Evolutionary conservation across 1,284 basidiomycete species (phyloP), one percentile per base, ranked within the genome.

Genomic region (Afroboletus lepidellus): DNA sequence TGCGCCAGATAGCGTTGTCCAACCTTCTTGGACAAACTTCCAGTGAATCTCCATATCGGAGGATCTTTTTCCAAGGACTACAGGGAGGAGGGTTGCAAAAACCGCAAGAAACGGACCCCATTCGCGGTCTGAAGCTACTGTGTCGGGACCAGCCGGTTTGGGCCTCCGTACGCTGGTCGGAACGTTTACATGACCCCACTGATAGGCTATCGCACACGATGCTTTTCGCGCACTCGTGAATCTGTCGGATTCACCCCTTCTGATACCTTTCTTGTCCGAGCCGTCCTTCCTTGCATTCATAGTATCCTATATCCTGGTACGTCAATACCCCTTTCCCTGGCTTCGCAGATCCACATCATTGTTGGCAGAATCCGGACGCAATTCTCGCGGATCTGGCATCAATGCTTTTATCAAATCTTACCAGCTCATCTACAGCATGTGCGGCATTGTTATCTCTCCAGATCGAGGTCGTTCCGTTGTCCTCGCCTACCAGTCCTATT

Each of bases 391-490:
- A 98, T 73, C 82, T 98, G 11, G 94, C 94, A 1, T 85, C 92
- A 29, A 99, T 99, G 97, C 79, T 99, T 1, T 80, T 99, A 7
- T 98, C 95, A 18, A 99, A 99, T 72, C 76, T 98, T 39, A 93
- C 94, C 15, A 83, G 91, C 13, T 85, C 92, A 48, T 79, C 92
- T 5, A 74, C 80, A 0, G 80, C 90, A 45, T 87, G 89, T 57
- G 75, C 83, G 3, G 70, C 78, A 2, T 73, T 98, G 11, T 75
- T 95, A 4, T 75, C 77, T 3, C 74, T 95, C 30, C 82, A 80
- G 50, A 76, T 95, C 45, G 72, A 84, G 2, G 75, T 94, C 45
- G 74, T 92, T 16, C 73, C 75, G 8, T 77, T 78, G 60, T 65
- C 69, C 41, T 73, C 72, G 39, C 43, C 49, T 18, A 63, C 65